These are phyloP conservation scores for Marasmius tenuissimus DNA, from an alignment of 1,284 basidiomycete species.

Conservation along the genomic window DNA sequence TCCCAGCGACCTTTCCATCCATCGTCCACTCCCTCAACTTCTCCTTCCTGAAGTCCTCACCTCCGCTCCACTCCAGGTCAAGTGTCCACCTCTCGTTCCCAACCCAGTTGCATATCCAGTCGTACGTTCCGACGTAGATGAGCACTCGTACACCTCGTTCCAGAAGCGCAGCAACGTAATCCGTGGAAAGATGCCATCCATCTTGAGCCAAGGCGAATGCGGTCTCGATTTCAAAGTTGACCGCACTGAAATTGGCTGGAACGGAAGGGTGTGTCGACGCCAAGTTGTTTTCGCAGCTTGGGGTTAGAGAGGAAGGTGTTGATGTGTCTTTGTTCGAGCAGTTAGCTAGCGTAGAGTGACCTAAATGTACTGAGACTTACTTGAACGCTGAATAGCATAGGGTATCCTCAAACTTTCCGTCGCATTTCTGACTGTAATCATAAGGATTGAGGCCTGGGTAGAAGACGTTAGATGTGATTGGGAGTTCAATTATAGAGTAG, in stretches of 20 bases:
- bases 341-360: not conserved
- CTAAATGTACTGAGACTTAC: conserved; percentile 29
- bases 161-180: conserved; percentile 69
- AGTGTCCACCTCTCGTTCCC: conserved; percentile 65
- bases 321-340: conserved; percentile 39
- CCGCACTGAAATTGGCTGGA: conserved; percentile 48
- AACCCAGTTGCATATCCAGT: conserved; percentile 37
- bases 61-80: conserved; percentile 63
- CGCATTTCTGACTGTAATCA: conserved; percentile 63
- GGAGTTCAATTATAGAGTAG: too few relatives aligned
- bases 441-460: conserved; percentile 49
- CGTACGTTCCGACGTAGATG: conserved; percentile 72
- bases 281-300: conserved; percentile 52
- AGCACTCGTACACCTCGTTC: conserved; percentile 74
- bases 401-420: conserved; percentile 34
- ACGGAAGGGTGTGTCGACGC: conserved; percentile 50
- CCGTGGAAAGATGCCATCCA: conserved; percentile 38
- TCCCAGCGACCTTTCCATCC: conserved; percentile 45
- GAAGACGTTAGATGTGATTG: too few relatives aligned
- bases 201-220: conserved; percentile 45
- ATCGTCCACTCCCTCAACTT: conserved; percentile 49
- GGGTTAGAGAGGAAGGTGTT: conserved; percentile 54
- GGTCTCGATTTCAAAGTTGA: conserved; percentile 38
- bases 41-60: conserved; percentile 46
- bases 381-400: conserved; percentile 50